These are phyloP conservation scores for Monoraphidium neglectum DNA, from an alignment of 139 green algal genomes.

Conservation along the genomic window DNA sequence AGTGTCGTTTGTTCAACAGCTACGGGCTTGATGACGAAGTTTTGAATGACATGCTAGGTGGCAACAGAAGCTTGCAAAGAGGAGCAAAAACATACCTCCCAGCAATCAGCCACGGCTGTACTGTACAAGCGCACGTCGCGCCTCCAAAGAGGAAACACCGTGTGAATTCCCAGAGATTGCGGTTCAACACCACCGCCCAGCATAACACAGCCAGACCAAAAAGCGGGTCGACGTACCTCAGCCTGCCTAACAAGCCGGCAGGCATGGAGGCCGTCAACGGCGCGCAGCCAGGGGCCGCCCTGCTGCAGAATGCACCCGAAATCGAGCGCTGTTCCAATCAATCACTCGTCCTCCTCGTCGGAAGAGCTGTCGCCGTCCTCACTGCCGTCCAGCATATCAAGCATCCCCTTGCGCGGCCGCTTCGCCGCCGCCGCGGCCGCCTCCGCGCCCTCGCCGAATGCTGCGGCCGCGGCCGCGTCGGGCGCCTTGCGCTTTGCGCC, in stretches of 20 bases:
- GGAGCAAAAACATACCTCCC: too few species aligned
- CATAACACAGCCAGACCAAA: not conserved
- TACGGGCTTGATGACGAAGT: too few species aligned
- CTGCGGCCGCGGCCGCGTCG: not conserved
- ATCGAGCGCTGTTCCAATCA: not conserved
- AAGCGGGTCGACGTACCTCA: not conserved
- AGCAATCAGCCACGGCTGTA: too few species aligned
- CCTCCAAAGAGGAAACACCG: too few species aligned
- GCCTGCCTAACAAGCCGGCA: not conserved
- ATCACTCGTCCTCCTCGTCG: conserved; percentile 20
- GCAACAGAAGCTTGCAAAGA: too few species aligned
- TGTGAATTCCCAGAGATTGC: too few species aligned
- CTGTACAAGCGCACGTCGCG: too few species aligned
- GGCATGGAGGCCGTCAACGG: not conserved
- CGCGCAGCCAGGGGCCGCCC: not conserved
- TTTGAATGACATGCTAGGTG: too few species aligned
- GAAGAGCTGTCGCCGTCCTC: not conserved
- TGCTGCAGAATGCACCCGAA: not conserved
- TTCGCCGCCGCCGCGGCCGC: conserved; percentile 6
- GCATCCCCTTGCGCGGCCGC: conserved; percentile 37
- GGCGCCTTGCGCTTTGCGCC: conserved; percentile 17
- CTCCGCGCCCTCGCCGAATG: not conserved
- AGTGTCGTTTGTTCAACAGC: too few species aligned
- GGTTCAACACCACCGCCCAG: not conserved
- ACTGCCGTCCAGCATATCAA: conserved; percentile 37